These are phyloP conservation scores for Globisporangium alternatum DNA, from an alignment of 352 stramenopile species.

Conservation along the genomic window DNA sequence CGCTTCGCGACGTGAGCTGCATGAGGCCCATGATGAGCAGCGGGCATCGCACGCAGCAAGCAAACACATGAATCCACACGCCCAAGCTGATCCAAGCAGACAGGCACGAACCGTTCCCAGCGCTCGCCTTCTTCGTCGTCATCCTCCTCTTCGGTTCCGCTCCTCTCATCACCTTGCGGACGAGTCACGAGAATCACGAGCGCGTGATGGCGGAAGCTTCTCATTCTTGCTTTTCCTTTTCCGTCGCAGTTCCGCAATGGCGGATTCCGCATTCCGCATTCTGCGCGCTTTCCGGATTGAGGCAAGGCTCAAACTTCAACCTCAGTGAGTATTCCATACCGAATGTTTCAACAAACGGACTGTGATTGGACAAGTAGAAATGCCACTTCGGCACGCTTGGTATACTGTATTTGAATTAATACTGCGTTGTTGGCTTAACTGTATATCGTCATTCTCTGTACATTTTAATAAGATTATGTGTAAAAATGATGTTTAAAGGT, in stretches of 20 bases:
- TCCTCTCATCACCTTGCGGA: background rate
- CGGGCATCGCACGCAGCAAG: background rate
- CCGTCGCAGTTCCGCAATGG: background rate
- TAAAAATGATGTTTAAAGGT: too few relatives aligned
- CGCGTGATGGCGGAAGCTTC: conserved; percentile 2
- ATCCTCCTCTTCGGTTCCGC: background rate
- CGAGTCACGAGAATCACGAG: conserved; percentile 13
- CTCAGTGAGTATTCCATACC: background rate
- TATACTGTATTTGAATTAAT: too few relatives aligned
- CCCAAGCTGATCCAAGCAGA: background rate
- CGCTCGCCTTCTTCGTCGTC: background rate
- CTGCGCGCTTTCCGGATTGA: conserved; percentile 4
- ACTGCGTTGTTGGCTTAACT: too few relatives aligned
- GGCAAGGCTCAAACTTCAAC: background rate
- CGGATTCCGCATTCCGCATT: conserved; percentile 11
- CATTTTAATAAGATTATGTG: too few relatives aligned
- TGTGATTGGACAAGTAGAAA: background rate
- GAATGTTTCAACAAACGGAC: background rate
- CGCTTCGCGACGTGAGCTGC: conserved; percentile 7
- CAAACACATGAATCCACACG: background rate
- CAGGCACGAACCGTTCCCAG: conserved; percentile 9
- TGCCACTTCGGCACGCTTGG: background rate
- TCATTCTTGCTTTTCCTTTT: conserved; percentile 6
- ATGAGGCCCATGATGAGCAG: background rate
- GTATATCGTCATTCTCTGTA: too few relatives aligned